Conservation (phyloP, 2,329 filamentous ascomycete species). For the Cryphonectria carpinicola region DNA sequence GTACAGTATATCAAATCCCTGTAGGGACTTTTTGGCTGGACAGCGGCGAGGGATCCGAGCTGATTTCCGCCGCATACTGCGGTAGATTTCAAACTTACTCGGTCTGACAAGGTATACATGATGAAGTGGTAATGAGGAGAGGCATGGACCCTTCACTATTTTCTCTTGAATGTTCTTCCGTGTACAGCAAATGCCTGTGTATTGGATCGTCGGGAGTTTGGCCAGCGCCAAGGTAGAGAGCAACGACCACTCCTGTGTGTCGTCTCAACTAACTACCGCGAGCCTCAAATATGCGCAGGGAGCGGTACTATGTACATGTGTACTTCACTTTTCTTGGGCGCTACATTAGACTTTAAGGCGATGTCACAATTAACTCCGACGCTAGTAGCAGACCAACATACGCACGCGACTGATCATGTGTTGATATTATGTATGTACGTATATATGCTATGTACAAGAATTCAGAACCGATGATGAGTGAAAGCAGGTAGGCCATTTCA, state of each 20-base stretch:
- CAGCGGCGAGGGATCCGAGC: neutral
- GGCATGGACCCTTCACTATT: neutral
- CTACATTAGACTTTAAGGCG: neutral
- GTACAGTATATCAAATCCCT: neutral
- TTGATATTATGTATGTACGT: constrained; percentile 1
- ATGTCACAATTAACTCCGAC: constrained; percentile 6
- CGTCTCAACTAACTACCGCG: neutral
- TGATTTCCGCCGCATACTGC: neutral
- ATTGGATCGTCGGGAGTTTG: neutral
- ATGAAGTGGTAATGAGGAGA: neutral
- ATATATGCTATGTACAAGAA: constrained; percentile 14
- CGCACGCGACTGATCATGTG: constrained; percentile 12
- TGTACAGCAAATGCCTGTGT: neutral
- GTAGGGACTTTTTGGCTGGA: neutral
- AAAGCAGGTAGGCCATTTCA: neutral
- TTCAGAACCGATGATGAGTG: neutral
- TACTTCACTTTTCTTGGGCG: neutral
- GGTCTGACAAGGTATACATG: neutral
- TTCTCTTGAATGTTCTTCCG: neutral
- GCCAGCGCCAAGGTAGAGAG: neutral
- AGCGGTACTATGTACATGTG: neutral
- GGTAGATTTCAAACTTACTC: neutral
- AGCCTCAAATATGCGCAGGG: neutral
- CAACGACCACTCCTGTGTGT: neutral
- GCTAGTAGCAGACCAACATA: neutral